Base-by-base conservation (phyloP, 2,329 filamentous ascomycete species). In the Chrysoporthe deuterocubensis region DNA sequence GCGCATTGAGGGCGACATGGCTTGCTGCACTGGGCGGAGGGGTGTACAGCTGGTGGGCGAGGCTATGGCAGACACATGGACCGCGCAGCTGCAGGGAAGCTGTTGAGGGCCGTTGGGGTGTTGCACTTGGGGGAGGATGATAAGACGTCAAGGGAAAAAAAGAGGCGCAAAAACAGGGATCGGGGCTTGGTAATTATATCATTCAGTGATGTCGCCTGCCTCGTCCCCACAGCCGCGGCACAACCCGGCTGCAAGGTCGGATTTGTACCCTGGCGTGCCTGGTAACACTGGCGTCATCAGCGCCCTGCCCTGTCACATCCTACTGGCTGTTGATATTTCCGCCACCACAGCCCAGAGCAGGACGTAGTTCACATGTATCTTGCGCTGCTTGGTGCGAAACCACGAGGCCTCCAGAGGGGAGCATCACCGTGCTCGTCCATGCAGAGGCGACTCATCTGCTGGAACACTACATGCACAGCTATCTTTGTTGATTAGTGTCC, bases 1-100 rank as follows among this genome's bases (percentile, higher is more conserved):
- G 46, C 68, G 64, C 37, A 63, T 32, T n/a, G 68, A 58, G 50
- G 64, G 62, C 43, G 62, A 64, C 69, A 71, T 71, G 59, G 57
- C 26, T 54, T 9, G 61, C 48, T 42, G 34, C 42, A 26, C 34
- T 42, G 18, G 46, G n/a, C 37, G 9, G 21, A 16, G 26, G 18
- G 43, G 43, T 34, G 32, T 43, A n/a, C 50, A 40, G 62, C 32
- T 40, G 14, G 21, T 57, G 0, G 21, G 5, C 16, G n/a, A 21
- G 3, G 52, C 43, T 65, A 46, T 48, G 16, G 26, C 18, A 32
- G 14, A 32, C n/a, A 26, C 52, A 58, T 50, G 34, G 54, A 44
- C 57, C 32, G 40, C 40, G 40, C n/a, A 13, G n/a, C 16, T 54
- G 11, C 21, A 2, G 7, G 13, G 32, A 4, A 26, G 14, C 18